Base-by-base conservation (phyloP, 2,329 filamentous ascomycete genomes). In the Rachicladosporium sp. region DNA sequence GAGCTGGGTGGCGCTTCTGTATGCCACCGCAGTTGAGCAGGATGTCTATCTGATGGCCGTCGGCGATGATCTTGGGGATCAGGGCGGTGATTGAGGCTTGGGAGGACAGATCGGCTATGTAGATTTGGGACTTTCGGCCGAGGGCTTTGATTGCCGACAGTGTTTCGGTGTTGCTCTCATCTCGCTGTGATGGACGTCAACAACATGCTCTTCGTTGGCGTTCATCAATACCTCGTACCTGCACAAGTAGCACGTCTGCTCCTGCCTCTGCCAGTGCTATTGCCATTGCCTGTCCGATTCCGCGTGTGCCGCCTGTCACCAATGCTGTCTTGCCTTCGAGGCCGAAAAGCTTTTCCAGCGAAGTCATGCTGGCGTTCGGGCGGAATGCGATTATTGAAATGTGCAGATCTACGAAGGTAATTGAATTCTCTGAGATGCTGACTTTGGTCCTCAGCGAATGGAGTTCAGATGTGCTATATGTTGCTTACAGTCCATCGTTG, bases 81-180 rank as follows among this genome's bases (percentile, higher is more conserved):
- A 88, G 68, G 0, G 63, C 60, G n/a, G 70, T 63, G 40, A 87
- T 77, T 13, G 76, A 73, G 12, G 64, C 53, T n/a, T 66, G 58
- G 2, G 70, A 76, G 31, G 76, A 67, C 19, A 88, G 74, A 61
- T 89, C 82, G 11, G 76, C 77, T 1, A 70, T 75, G 65, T 84
- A 82, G 54, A 87, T 76, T 41, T 61, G 65, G 33, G 71, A 76
- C 56, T 74, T 78, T 48, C 81, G 77, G 44, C 78, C 79, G 5
- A 85, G 71, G 31, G 70, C 65, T 54, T 76, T 71, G 52, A 88
- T 70, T 9, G 70, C 67, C 31, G 73, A 57, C 50, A 76, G 74
- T 6, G 82, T 88, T 30, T 54, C 46, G 47, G 61, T 59, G 52
- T 68, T 76, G 53, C 65, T 66, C 30, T 67, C 66, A 54, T 78